These are phyloP conservation scores for Linum lewisii DNA, from an alignment of 345 rosid genomes.

Conservation along the genomic window DNA sequence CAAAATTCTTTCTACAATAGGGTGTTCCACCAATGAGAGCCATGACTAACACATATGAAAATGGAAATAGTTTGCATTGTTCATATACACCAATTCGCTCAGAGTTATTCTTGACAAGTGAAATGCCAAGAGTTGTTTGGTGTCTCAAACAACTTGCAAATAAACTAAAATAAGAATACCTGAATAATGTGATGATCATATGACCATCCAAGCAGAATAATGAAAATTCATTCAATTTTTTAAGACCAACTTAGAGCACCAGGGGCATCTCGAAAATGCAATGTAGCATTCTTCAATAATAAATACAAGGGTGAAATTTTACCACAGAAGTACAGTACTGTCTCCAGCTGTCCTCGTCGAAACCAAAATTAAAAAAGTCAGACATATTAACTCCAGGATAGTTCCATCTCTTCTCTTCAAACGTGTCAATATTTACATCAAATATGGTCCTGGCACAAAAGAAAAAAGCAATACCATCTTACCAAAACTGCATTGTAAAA, in stretches of 20 bases:
- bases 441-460: conserved; percentile 38
- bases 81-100: neutral
- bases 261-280: neutral
- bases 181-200: neutral
- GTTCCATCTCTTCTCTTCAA: conserved; percentile 59
- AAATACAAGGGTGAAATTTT: conserved; percentile 2
- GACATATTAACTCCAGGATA: conserved; percentile 35
- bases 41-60: no score
- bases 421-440: conserved; percentile 37
- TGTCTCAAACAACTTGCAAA: neutral
- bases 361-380: conserved; percentile 64
- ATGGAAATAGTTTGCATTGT: neutral
- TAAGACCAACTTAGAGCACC: neutral
- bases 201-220: neutral
- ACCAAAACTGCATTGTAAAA: neutral
- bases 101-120: neutral
- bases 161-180: neutral
- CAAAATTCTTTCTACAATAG: no score
- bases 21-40: neutral
- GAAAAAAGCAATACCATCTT: neutral
- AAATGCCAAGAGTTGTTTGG: neutral
- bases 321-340: conserved; percentile 50
- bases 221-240: neutral
- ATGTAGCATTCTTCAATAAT: neutral
- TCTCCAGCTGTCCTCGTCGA: conserved; percentile 61